Evolutionary conservation across 2,329 filamentous ascomycete species (phyloP), one percentile per base, ranked within the genome.

Genomic region (Lachnellula willkommii): DNA sequence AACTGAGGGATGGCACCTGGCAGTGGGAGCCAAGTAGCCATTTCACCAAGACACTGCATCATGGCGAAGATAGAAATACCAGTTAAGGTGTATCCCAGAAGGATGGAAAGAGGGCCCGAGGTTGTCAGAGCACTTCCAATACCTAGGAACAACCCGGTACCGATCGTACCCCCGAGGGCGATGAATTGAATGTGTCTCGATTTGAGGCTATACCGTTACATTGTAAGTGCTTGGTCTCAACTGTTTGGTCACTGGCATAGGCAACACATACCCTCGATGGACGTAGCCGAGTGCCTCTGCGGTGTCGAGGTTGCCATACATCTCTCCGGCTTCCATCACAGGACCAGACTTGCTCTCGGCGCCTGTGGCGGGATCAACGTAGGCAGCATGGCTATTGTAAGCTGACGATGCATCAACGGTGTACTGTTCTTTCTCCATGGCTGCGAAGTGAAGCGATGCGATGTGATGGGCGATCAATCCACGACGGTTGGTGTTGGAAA

Each of bases 151-250:
- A 81, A 68, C 57, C 79, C 79, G 2, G 79, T 81, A 42, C 77
- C 72, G 56, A 83, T 83, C 4, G 79, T 80, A 55, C 80, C 80
- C 53, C 80, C 79, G 14, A 84, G 73, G 14, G 80, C 81, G 63
- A 85, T 84, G 65, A 82, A 80, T 59, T 82, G 74, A 50, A 82
- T 79, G 66, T 83, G 80, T 60, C 79, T 74, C 39, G 77, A 78
- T 54, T 68, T 67, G 35, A 67, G 54, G 46, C 67, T 68, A 42
- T 4, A 48, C 39, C 50, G 20, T 14, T 7, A 22, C 11, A 8
- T 50, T 48, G 43, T 60, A 7, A 62, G 54, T 32, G 7, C 11
- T 35, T 20, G 40, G 2, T 11, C 36, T 36, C 37, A 36, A 26
- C 8, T 28, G 4, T 50, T 5, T 32, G 5, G 5, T 37, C 6